These are phyloP conservation scores for Geotrichum europaeum DNA, from an alignment of 1,139 yeast genomes.

Conservation along the genomic window DNA sequence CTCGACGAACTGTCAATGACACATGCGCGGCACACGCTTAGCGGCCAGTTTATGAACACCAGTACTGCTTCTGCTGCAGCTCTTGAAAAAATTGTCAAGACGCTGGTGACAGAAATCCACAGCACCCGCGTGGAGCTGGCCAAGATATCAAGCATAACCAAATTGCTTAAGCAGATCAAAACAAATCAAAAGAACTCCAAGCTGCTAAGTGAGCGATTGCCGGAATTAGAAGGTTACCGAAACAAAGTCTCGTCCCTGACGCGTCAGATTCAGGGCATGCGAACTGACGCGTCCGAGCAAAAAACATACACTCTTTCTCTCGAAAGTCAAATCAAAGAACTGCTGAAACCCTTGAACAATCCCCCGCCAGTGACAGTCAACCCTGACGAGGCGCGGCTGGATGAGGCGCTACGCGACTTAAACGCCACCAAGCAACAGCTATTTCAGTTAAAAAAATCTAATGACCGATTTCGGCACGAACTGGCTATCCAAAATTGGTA, in stretches of 20 bases:
- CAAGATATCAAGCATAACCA: constrained; percentile 41
- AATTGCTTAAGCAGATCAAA: constrained; percentile 31
- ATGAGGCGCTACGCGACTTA: neutral
- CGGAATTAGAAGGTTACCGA: neutral
- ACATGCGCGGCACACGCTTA: constrained; percentile 47
- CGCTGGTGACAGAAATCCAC: constrained; percentile 44
- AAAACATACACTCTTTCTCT: neutral
- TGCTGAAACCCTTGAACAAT: neutral
- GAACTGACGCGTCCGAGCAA: neutral
- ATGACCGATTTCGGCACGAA: neutral
- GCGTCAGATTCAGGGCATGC: neutral
- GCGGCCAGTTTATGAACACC: constrained; percentile 61
- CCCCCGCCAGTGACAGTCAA: neutral
- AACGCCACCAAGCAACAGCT: neutral
- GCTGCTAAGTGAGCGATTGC: neutral
- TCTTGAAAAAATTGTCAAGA: constrained; percentile 45
- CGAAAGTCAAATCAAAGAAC: neutral
- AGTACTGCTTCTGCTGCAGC: constrained; percentile 52
- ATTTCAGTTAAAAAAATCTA: neutral
- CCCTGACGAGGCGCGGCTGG: neutral
- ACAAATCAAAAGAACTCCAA: constrained; percentile 11
- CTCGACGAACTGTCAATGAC: constrained; percentile 58
- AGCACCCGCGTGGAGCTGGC: constrained; percentile 42
- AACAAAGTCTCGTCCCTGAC: neutral
- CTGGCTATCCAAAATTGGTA: neutral